Base-by-base conservation (phyloP, 1,284 basidiomycete genomes). In the Tylopilus sp. region DNA sequence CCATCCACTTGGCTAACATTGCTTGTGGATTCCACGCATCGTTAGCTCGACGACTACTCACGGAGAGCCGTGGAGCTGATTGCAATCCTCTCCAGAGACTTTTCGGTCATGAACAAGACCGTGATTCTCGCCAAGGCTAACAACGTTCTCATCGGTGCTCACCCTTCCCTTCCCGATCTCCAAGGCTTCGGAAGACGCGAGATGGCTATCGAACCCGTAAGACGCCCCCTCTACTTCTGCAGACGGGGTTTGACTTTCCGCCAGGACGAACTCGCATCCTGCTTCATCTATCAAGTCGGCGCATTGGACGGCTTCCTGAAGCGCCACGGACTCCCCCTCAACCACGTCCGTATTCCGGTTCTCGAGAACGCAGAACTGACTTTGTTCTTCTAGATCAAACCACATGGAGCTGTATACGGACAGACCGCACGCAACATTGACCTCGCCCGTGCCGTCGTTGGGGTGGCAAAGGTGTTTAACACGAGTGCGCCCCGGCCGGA, bases 1-100 rank as follows among this genome's bases (percentile, higher is more conserved):
- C 79, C 2, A 83, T 86, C 33, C 81, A 85, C 58, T 69, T 85
- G 20, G 83, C 83, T 0, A 85, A 86, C 56, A 71, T 84, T 14
- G 84, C 84, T 0, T 86, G 84, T 57, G 83, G 84, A 4, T 84
- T 84, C 52, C 84, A 86, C 59, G 82, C 80, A 15, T 79, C 80
- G 81, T 83, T 56, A 52, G 77, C 61, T 29, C 14, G 20, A 19
- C 29, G 35, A 33, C n/a, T 17, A 5, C 40, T 39, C 37, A 32
- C 17, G 8, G 24, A 22, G 35, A 7, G n/a, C 5, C 1, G 1
- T 9, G 17, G 26, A 3, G 13, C 37, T 36, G 24, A 56, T 15
- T 7, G 7, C 33, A 28, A 49, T 33, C 28, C 2, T 32, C 36
- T 43, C n/a, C 40, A 82, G 83, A 0, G 83, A 85, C 61, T 84